Base-by-base conservation (phyloP, 2,329 filamentous ascomycete species). In the Xylariaceae sp. region DNA sequence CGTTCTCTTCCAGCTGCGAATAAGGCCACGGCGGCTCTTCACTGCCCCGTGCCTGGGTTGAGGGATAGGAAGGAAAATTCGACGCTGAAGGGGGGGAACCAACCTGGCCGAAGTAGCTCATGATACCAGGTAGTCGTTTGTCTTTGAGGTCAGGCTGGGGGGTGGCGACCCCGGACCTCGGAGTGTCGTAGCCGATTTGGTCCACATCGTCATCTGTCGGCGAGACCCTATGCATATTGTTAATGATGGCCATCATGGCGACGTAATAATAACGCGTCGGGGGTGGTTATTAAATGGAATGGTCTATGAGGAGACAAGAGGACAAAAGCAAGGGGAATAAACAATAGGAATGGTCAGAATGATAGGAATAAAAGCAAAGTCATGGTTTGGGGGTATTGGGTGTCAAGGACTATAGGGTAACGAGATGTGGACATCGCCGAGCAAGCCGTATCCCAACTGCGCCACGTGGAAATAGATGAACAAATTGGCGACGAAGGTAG, bases 31-130 rank as follows among this genome's bases (percentile, higher is more conserved):
- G 64, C 59, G 60, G 59, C 58, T 67, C 59, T 58, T 67, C 65
- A 65, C 70, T 65, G 63, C 70, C 69, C 66, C 68, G 66, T 68
- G 71, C 65, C 71, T 72, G 66, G 70, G 70, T 66, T 61, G 65
- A 69, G 67, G 68, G 67, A 55, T 40, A 47, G 64, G 70, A 72
- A 64, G 70, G 65, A 64, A 69, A 72, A 64, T 71, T 70, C 66
- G 72, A 72, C 71, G 77, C 74, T 80, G 81, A 80, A 85, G 85
- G 84, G 78, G 82, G 84, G 80, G 83, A 82, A 96, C 94, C 86
- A 95, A 99, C 94, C 92, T 99, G 94, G 78, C 87, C 88, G 82
- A 97, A 96, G 80, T 94, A 96, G 80, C 87, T 95, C 81, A 94
- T 87, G 77, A 97, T 95, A 71, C 91, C 89, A 64, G 94, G 94